Evolutionary conservation across 352 stramenopile genomes (phyloP).

Genomic region (Phytopythium boreale): DNA sequence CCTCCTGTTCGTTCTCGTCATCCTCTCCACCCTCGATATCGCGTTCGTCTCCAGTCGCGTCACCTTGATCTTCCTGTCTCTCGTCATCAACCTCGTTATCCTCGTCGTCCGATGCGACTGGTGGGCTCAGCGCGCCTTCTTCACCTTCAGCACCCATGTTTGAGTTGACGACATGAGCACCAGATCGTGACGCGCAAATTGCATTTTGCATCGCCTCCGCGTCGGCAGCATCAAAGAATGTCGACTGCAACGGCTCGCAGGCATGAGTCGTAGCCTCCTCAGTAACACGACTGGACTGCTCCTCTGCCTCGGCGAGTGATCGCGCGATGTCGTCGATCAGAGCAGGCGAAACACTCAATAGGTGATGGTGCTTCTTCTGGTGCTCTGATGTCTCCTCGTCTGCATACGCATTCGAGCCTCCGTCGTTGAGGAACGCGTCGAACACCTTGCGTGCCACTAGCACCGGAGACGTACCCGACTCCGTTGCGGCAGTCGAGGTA

Average conservation of each 20-base stretch:
- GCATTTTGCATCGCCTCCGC: slow-evolving; percentile 50
- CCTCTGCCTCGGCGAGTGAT: not conserved
- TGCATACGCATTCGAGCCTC: not conserved
- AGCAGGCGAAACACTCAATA: slow-evolving; percentile 15
- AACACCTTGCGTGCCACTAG: slow-evolving; percentile 20
- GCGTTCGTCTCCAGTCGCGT: slow-evolving; percentile 33
- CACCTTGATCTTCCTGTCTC: slow-evolving; percentile 12
- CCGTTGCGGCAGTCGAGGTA: not conserved
- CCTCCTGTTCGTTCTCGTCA: not conserved
- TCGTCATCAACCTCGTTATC: slow-evolving; percentile 17
- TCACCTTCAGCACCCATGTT: slow-evolving; percentile 3
- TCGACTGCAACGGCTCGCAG: slow-evolving; percentile 14
- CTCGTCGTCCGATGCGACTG: slow-evolving; percentile 19
- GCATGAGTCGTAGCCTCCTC: slow-evolving; percentile 1
- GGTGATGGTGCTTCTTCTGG: not conserved
- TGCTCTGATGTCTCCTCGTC: not conserved
- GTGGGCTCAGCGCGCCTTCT: not conserved
- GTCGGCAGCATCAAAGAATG: slow-evolving; percentile 54
- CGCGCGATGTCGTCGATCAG: slow-evolving; percentile 31
- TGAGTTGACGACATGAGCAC: not conserved
- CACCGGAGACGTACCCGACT: not conserved
- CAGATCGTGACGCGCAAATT: slow-evolving; percentile 9
- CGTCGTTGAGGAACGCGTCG: slow-evolving; percentile 13
- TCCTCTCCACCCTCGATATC: slow-evolving; percentile 17
- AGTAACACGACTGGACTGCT: slow-evolving; percentile 9